Evolutionary conservation across 2,329 filamentous ascomycete genomes (phyloP), one percentile per base, ranked within the genome.

Genomic region (Calonectria pseudoreteaudii): DNA sequence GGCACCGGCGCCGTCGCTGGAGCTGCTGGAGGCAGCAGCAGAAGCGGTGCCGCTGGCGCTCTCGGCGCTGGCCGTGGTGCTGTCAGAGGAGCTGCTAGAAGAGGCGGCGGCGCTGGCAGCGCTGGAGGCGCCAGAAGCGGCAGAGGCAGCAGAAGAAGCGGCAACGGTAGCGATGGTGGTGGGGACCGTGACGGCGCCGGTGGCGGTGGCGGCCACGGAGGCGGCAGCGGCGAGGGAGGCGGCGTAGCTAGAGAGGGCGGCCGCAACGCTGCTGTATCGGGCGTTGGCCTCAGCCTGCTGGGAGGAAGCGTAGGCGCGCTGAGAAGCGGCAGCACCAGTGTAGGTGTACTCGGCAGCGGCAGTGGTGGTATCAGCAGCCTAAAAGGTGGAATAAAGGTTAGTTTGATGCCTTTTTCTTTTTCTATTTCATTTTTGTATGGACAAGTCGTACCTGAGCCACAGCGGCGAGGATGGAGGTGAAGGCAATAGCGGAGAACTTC

Each of bases 401-500:
- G 60, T 34, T 8, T n/a, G 11, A 20, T n/a, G 41, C 10, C n/a
- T 44, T 20, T 44, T 7, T 44, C 20, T 41, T 30, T 14, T 38
- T 36, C 13, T 41, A 30, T 28, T 28, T 31, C 10, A 20, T 38
- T 38, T 4, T 20, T 11, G 56, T 13, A 41, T 9, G 41, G 41
- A 20, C 41, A 3, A n/a, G 44, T 18, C 50, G 7, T 41, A 68
- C 66, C 47, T 72, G 53, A 18, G 65, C 70, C n/a, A 26, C n/a
- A 30, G 66, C 49, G 31, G 66, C 66, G 30, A 72, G 28, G 28
- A 66, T 20, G 30, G 58, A 36, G 50, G 50, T 26, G 41, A 66
- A 34, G 20, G 47, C 31, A 26, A 58, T 31, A 34, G 66, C 60
- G 31, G 71, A 69, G 66, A 69, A 44, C 71, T 73, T 72, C 65